Evolutionary conservation across 176 grass and related monocot genomes (phyloP), one percentile per base, ranked within the genome.

Genomic region (Triticum monococcum): DNA sequence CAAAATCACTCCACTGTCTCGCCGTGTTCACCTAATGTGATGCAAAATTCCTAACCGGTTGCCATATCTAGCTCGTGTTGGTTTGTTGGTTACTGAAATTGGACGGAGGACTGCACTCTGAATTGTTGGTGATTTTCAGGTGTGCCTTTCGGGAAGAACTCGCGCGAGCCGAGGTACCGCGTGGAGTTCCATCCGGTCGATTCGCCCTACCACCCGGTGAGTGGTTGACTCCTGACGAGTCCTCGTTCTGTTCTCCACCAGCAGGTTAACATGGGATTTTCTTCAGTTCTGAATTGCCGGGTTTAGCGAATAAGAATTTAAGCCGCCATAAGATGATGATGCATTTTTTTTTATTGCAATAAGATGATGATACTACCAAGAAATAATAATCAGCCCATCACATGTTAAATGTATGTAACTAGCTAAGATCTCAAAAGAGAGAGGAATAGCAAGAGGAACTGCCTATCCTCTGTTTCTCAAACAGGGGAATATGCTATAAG

Each of bases 121-220:
- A 87, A 20, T 7, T 69, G 45, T 50, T 57, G 12, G 1, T 9
- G 38, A 57, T 65, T 41, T 0, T 5, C 90, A 91, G 82, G 90
- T 66, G 82, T 88, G 40, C 78, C 82, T 4, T 89, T 89, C 65
- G 84, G 79, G 18, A 88, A 76, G 75, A 92, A 64, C 73, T 70
- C 67, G 8, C 87, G 82, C 1, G 84, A 92, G 75, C 80, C 59
- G 8, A 75, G 82, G 76, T 88, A 91, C 78, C 82, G 20, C 4
- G 89, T 85, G 8, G 86, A 85, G 23, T 88, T 85, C 52, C 89
- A 91, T 8, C 9, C 81, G 1, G 20, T 28, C 14, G 86, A 91
- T n/a, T 81, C 52, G 12, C 89, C 77, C 0, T 91, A 78, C 59
- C 71, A 85, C 41, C 90, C 71, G 0, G 86, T 91, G 84, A 56